These are phyloP conservation scores for Populus euphratica DNA, from an alignment of 345 rosid species.

Conservation along the genomic window DNA sequence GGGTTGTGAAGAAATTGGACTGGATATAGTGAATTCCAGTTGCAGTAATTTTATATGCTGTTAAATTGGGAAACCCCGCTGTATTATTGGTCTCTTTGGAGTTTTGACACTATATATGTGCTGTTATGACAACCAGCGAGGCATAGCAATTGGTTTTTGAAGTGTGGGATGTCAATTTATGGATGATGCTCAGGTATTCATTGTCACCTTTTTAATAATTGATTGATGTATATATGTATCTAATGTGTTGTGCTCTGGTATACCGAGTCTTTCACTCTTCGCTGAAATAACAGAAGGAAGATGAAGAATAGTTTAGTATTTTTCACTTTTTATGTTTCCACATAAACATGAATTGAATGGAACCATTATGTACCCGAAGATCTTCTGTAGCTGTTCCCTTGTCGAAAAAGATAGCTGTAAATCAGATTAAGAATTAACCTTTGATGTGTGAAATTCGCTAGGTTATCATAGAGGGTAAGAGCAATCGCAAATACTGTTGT, in stretches of 20 bases:
- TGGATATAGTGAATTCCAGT: not conserved
- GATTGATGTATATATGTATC: not conserved
- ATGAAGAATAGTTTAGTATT: not conserved
- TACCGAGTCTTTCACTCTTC: not conserved
- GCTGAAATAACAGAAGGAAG: not conserved
- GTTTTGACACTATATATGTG: not conserved
- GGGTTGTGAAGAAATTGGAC: not conserved
- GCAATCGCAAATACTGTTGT: not conserved
- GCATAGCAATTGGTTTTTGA: not conserved
- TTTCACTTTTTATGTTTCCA: not conserved
- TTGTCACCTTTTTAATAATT: not conserved
- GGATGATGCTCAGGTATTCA: constrained; percentile 7
- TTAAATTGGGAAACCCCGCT: not conserved
- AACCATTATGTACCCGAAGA: not conserved
- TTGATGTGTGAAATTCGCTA: not conserved
- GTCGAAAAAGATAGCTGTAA: not conserved
- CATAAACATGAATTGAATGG: not conserved
- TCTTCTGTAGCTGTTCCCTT: not conserved
- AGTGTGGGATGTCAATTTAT: not conserved
- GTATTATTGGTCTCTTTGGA: not conserved
- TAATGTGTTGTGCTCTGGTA: not conserved
- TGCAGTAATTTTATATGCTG: not conserved
- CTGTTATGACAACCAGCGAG: not conserved
- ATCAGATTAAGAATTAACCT: not conserved
- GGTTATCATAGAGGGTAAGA: not conserved